phyloP scores from a whole-genome alignment of 164 flowering plant genomes.

The Saururus chinensis region DNA sequence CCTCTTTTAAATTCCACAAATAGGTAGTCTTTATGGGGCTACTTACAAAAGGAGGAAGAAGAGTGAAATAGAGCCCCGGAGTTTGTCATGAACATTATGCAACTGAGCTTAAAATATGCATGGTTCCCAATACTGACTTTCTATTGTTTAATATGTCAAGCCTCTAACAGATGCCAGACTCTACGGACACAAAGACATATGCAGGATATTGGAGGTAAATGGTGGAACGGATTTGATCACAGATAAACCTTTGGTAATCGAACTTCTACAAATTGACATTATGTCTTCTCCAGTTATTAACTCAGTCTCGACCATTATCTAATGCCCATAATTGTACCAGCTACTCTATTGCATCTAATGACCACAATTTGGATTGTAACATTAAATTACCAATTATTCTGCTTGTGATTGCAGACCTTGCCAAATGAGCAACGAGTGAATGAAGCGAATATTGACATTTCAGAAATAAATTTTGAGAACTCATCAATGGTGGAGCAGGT shows the following conservation, averaged over 20 bases:
- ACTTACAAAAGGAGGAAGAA: neutral
- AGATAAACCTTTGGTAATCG: slow-evolving; percentile 35
- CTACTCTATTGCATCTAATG: neutral
- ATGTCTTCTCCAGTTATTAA: neutral
- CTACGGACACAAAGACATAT: slow-evolving; percentile 51
- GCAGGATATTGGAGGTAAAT: slow-evolving; percentile 56
- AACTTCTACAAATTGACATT: neutral
- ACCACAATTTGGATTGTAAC: neutral
- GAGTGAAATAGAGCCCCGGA: neutral
- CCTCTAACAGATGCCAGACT: slow-evolving; percentile 63
- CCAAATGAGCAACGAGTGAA: slow-evolving; percentile 31
- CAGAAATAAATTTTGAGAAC: slow-evolving; percentile 28
- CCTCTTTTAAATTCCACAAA: too few relatives aligned
- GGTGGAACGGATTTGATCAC: slow-evolving; percentile 35
- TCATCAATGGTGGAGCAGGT: slow-evolving; percentile 35
- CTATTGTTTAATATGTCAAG: slow-evolving; percentile 18
- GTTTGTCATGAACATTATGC: neutral
- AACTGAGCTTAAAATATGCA: too few relatives aligned
- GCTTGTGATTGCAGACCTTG: slow-evolving; percentile 27
- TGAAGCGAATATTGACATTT: slow-evolving; percentile 43
- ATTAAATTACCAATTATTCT: too few relatives aligned
- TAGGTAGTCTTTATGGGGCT: too few relatives aligned
- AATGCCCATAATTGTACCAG: neutral
- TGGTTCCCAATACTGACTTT: slow-evolving; percentile 1
- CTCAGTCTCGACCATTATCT: neutral